Conservation (phyloP, 1,139 yeast genomes). For the Yamadazyma atmosphaerica region DNA sequence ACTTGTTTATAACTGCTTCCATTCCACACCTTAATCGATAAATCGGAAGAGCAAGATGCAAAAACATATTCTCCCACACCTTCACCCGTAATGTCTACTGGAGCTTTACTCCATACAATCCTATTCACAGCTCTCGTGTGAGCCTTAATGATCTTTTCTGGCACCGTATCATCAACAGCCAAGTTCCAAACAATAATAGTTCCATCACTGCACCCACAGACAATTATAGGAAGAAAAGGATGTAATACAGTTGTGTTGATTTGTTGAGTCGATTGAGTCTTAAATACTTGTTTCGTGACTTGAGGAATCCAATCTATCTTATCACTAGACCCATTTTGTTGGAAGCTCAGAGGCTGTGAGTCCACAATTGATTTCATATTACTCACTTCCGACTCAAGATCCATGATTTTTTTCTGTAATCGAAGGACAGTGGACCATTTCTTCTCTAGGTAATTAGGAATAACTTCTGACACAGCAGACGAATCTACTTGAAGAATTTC, state of each 20-base stretch:
- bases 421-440: constrained; percentile 89
- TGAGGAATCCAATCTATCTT: constrained; percentile 73
- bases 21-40: constrained; percentile 73
- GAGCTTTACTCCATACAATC: constrained; percentile 51
- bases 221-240: constrained; percentile 65
- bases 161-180: constrained; percentile 56
- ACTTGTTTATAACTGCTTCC: constrained; percentile 53
- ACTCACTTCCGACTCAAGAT: constrained; percentile 46
- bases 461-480: constrained; percentile 19
- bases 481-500: constrained; percentile 18
- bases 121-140: constrained; percentile 74
- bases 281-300: constrained; percentile 47
- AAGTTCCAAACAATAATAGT: constrained; percentile 71
- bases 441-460: constrained; percentile 64
- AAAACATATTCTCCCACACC: constrained; percentile 23
- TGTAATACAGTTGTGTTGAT: constrained; percentile 70
- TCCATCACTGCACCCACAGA: constrained; percentile 76
- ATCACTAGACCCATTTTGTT: constrained; percentile 18
- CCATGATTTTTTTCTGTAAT: constrained; percentile 73
- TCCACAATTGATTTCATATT: constrained; percentile 47
- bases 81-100: constrained; percentile 26
- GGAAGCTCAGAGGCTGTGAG: constrained; percentile 19
- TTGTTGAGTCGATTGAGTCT: constrained; percentile 56
- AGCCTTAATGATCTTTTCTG: constrained; percentile 68
- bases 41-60: constrained; percentile 74